Evolutionary conservation across 2,329 filamentous ascomycete species (phyloP), one percentile per base, ranked within the genome.

Genomic region (Neoarthrinium moseri): DNA sequence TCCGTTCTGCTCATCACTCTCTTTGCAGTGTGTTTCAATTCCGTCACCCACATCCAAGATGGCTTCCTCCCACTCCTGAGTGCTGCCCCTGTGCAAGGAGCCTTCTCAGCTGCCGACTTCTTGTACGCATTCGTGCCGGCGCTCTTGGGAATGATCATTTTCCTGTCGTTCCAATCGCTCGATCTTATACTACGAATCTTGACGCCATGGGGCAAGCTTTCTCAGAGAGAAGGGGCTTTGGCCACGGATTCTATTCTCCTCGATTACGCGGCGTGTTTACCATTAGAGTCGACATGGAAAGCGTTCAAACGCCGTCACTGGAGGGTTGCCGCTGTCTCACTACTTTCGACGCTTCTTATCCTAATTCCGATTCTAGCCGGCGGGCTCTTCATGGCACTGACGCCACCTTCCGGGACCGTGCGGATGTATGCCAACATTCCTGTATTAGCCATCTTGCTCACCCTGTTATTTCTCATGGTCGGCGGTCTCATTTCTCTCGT

Each of bases 101-200:
- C 86, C 15, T 96, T 95, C 66, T 95, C 89, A 1, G 74, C 88
- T 1, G 89, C 90, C 40, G 90, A 96, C 66, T 96, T 96, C 68
- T 70, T 96, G 41, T 96, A 91, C 71, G 83, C 80, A 50, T 90
- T 91, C 65, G 46, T 91, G 18, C 87, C 88, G 1, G 80, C 84
- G 3, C 55, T 87, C 0, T 61, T 91, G 22, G 88, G 84, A 4
- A 80, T 84, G 57, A 54, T 87, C 13, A 68, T 89, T 39, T 87
- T 85, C 61, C 75, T 90, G 36, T 63, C 78, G 41, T 84, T 89
- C 62, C 79, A 87, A 50, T 76, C 79, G 24, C 66, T 90, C 46
- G 87, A 91, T 58, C 74, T 81, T 59, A 73, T 78, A 2, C 61
- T 89, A 48, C 81, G 86, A 43, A 72, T 83, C 24, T 74, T 90